Conservation (phyloP, 192 early-diverging fungal species). For the Podila verticillata region DNA sequence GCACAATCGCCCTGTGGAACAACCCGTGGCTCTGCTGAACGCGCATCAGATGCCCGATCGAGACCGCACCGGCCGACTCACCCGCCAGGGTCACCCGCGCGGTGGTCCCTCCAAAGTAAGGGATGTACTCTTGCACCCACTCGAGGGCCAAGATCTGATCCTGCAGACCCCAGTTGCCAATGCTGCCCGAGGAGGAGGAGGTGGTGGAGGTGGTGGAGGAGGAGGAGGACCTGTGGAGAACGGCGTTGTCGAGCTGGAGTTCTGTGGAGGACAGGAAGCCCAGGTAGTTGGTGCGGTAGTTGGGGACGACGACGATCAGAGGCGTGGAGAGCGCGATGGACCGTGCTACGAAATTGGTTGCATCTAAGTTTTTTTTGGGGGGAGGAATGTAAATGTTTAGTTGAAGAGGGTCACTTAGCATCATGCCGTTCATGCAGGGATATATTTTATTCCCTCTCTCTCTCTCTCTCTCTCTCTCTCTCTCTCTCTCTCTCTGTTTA, state of each 20-base stretch:
- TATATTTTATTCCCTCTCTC: no score
- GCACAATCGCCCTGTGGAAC: conserved; percentile 3
- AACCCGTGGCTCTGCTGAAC: conserved; percentile 1
- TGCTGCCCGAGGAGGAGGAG: no score
- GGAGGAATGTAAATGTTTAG: no score
- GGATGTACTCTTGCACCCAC: conserved; percentile 69
- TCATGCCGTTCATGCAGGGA: no score
- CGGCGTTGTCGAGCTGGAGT: conserved; percentile 2
- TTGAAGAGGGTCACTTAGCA: no score
- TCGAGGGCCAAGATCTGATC: conserved; percentile 61
- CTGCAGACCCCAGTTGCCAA: conserved; percentile 54
- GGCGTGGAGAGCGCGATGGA: conserved; percentile 1
- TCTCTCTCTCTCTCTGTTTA: neutral
- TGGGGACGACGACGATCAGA: conserved; percentile 50
- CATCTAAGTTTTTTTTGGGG: no score
- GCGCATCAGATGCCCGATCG: conserved; percentile 37
- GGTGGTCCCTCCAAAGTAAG: conserved; percentile 66
- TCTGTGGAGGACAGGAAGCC: conserved; percentile 55
- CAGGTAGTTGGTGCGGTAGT: conserved; percentile 58
- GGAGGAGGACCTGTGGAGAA: no score
- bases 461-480: no score
- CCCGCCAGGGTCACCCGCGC: conserved; percentile 62
- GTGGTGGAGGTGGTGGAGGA: no score
- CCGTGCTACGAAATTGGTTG: conserved; percentile 8
- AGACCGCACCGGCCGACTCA: conserved; percentile 61